Conservation (phyloP, 75 land plant genomes). For the Ceratopteris richardii region DNA sequence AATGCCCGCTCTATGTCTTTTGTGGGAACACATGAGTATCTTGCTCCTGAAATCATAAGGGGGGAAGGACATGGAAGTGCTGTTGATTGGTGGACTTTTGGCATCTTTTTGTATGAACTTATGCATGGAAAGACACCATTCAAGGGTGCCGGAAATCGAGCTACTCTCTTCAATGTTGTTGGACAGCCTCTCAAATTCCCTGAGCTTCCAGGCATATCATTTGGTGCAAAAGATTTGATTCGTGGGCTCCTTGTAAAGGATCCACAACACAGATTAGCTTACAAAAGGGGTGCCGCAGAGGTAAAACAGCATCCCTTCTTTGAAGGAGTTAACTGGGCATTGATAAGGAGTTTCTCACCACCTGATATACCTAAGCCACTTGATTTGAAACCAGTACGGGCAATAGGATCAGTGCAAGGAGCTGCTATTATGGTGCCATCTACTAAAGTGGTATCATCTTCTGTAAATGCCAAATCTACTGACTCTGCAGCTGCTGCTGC, state of each 20-base stretch:
- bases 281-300: conserved; percentile 47
- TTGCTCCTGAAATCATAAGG: conserved; percentile 79
- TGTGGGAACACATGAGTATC: conserved; percentile 90
- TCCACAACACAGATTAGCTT: conserved; percentile 47
- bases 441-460: no score
- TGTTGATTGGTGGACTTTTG: conserved; percentile 97
- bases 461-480: no score
- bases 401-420: no score
- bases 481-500: no score
- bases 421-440: no score
- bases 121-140: conserved; percentile 79
- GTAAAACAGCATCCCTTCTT: conserved; percentile 62
- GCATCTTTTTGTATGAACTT: conserved; percentile 77
- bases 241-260: conserved; percentile 59
- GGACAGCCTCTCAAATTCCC: conserved; percentile 70
- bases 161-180: conserved; percentile 72
- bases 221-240: conserved; percentile 49
- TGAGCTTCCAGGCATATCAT: conserved; percentile 35
- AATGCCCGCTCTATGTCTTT: conserved; percentile 79
- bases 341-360: conserved; percentile 48
- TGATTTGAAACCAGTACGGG: background rate
- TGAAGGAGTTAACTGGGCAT: conserved; percentile 59
- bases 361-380: conserved; percentile 43
- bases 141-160: conserved; percentile 75
- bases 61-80: conserved; percentile 93